Percentiles rank a stretch among this genome's conserved stretches.
Evolutionary conservation across 345 rosid species (phyloP).

Genomic region (Eutrema yunnanense): DNA sequence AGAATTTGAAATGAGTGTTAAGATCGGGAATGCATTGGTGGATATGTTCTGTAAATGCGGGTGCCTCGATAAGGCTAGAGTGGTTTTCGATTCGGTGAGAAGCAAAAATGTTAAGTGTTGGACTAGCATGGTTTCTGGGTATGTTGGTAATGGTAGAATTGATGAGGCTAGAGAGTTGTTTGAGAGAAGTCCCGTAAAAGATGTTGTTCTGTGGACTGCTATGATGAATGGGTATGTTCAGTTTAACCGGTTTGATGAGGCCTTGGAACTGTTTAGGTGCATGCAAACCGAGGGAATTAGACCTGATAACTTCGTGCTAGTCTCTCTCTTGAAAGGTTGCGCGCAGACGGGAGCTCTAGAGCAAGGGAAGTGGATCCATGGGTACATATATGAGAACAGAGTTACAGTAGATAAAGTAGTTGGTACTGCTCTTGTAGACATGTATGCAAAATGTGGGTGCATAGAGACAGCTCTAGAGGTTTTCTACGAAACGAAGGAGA

Average conservation of each 20-base stretch:
- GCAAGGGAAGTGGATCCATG: constrained; percentile 83
- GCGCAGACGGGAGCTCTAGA: constrained; percentile 70
- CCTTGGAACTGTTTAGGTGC: constrained; percentile 44
- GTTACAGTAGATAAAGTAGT: constrained; percentile 47
- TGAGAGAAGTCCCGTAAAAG: constrained; percentile 58
- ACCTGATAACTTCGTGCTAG: constrained; percentile 60
- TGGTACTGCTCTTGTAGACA: constrained; percentile 69
- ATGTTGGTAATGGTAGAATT: constrained; percentile 43
- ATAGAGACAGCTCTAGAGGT: constrained; percentile 52
- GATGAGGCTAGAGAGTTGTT: constrained; percentile 62
- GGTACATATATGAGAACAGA: constrained; percentile 42
- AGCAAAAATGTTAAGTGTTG: constrained; percentile 60
- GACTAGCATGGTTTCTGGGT: constrained; percentile 69
- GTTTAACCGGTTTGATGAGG: constrained; percentile 53
- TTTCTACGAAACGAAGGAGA: constrained; percentile 41
- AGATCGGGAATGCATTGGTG: constrained; percentile 56
- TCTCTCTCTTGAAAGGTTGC: constrained; percentile 70
- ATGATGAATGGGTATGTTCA: constrained; percentile 85
- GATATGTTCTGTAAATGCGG: constrained; percentile 78
- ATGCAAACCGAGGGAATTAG: constrained; percentile 50
- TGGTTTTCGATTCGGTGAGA: constrained; percentile 43
- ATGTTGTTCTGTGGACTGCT: constrained; percentile 79
- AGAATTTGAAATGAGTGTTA: constrained; percentile 37
- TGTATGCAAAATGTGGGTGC: constrained; percentile 76
- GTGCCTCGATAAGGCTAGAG: constrained; percentile 41